Percentiles rank a stretch among this genome's conserved stretches.
Conservation (phyloP, 768 basidiomycete genomes). For the Russula sp. region DNA sequence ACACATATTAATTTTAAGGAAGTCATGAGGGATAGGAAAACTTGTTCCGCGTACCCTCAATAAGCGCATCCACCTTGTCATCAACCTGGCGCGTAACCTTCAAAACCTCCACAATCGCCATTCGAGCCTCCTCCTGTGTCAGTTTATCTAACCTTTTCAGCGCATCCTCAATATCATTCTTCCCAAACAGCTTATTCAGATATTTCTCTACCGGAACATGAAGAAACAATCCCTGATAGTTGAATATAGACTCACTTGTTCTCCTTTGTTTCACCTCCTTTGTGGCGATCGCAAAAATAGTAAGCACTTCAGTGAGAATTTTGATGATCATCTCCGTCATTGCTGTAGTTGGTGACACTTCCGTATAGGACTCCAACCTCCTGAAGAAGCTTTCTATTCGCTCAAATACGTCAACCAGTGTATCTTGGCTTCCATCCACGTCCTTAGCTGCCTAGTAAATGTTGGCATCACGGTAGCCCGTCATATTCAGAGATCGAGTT, state of each 20-base stretch:
- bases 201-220: neutral
- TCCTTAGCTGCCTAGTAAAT: neutral
- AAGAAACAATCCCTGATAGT: neutral
- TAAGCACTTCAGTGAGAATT: neutral
- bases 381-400: neutral
- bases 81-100: too few species aligned
- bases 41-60: neutral
- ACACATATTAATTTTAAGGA: neutral
- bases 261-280: neutral
- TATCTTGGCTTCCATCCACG: neutral
- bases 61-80: neutral
- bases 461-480: neutral
- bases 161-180: neutral
- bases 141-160: too few species aligned
- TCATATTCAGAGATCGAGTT: neutral
- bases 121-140: too few species aligned
- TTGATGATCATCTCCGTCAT: neutral
- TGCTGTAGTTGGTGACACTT: neutral
- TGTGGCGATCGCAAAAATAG: neutral
- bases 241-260: neutral
- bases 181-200: neutral
- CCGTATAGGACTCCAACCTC: neutral
- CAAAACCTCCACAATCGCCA: too few species aligned
- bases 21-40: too few species aligned
- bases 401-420: neutral